A percentile compares a stretch with the other conserved stretches of the same genome.
These are phyloP conservation scores for Chionographis japonica DNA, from an alignment of 106 monocot genomes.

Conservation along the genomic window DNA sequence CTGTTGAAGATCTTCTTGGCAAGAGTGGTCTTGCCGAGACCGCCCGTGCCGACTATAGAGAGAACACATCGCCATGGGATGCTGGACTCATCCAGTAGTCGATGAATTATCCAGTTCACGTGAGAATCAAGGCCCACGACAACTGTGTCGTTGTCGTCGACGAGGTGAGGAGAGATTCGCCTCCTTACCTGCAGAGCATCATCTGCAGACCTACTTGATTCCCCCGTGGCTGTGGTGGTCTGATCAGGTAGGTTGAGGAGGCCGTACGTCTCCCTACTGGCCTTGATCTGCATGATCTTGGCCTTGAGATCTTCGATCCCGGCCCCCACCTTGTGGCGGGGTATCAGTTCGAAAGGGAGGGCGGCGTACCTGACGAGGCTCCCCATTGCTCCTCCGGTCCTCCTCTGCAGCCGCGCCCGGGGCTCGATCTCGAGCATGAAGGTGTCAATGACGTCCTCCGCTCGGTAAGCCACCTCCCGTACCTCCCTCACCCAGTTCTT, in stretches of 20 bases:
- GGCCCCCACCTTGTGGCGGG: not conserved
- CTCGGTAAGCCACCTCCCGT: conserved; percentile 23
- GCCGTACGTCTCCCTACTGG: conserved; percentile 7
- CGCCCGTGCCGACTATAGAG: not conserved
- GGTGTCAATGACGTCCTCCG: conserved; percentile 29
- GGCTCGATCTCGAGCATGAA: conserved; percentile 2
- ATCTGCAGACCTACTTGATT: no score
- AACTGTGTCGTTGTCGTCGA: not conserved
- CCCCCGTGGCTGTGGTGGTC: not conserved
- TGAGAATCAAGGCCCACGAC: conserved; percentile 25
- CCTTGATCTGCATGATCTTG: conserved; percentile 9
- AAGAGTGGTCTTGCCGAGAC: conserved; percentile 16
- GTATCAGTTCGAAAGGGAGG: not conserved
- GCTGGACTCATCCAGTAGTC: not conserved
- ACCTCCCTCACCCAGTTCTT: conserved; percentile 25
- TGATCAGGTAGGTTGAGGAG: conserved; percentile 2
- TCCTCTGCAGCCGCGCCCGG: not conserved
- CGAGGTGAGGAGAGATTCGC: not conserved
- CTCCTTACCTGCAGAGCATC: not conserved
- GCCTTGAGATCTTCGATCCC: conserved; percentile 11
- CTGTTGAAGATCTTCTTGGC: not conserved
- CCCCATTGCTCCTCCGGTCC: not conserved
- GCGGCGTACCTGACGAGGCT: not conserved
- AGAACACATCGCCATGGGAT: no score
- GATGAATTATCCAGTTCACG: not conserved